These are phyloP conservation scores for Mucor indicus DNA, from an alignment of 371 early-diverging fungal species.

Conservation along the genomic window DNA sequence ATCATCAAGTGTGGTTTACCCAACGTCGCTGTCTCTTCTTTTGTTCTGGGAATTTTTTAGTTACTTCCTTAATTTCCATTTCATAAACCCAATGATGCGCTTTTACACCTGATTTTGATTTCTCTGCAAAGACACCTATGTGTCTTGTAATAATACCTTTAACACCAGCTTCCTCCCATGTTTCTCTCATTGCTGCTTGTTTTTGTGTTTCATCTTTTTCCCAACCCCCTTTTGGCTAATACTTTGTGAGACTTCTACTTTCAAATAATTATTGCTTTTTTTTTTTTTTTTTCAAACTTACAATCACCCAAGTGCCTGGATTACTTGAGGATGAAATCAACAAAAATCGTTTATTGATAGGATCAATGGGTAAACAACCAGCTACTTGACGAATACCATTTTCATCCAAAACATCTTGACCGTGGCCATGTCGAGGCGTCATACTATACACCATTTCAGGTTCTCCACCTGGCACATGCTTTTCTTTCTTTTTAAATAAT, in stretches of 20 bases:
- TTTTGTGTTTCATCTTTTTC: constrained; percentile 56
- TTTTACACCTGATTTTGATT: constrained; percentile 37
- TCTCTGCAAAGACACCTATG: constrained; percentile 49
- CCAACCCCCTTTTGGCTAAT: constrained; percentile 60
- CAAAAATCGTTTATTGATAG: constrained; percentile 37
- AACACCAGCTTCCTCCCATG: constrained; percentile 61
- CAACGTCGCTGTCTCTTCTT: constrained; percentile 51
- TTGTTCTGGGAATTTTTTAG: constrained; percentile 53
- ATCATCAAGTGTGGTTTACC: constrained; percentile 25
- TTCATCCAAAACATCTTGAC: constrained; percentile 29
- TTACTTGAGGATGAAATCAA: constrained; percentile 45
- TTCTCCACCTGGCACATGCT: background rate
- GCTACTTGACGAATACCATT: constrained; percentile 41
- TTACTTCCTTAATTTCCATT: constrained; percentile 51
- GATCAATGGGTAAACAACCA: constrained; percentile 55
- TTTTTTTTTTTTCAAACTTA: constrained; percentile 7
- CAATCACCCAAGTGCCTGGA: constrained; percentile 46
- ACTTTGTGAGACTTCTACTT: background rate
- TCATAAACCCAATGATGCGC: constrained; percentile 51
- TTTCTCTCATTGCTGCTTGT: constrained; percentile 55
- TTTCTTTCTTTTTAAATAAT: too few species aligned
- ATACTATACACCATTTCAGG: constrained; percentile 10
- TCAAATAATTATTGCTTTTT: background rate
- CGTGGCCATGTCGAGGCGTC: constrained; percentile 32
- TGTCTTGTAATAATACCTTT: constrained; percentile 43